phyloP scores from a whole-genome alignment of 805 yeast species.

The Saccharomycopsis sp. region DNA sequence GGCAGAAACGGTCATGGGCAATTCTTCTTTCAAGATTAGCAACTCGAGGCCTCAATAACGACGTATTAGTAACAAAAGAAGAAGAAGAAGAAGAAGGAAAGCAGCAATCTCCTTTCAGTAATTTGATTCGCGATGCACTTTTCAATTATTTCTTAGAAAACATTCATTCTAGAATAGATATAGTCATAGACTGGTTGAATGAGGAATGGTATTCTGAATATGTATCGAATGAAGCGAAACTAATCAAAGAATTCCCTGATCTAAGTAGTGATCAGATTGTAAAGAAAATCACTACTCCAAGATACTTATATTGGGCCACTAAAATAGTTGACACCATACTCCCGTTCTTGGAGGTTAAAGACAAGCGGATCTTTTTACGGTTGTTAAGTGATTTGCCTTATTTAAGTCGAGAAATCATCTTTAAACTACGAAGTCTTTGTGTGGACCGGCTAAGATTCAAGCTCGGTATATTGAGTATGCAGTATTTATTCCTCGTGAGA shows the following conservation, averaged over 20 bases:
- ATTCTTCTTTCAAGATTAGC: slow-evolving; percentile 68
- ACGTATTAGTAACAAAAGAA: slow-evolving; percentile 17
- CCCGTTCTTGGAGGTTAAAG: slow-evolving; percentile 77
- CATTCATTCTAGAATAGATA: slow-evolving; percentile 63
- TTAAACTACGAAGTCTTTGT: slow-evolving; percentile 65
- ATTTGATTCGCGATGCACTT: slow-evolving; percentile 60
- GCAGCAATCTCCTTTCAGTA: slow-evolving; percentile 33
- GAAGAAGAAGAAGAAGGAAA: slow-evolving; percentile 28
- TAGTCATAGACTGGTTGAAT: slow-evolving; percentile 85
- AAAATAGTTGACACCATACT: slow-evolving; percentile 70
- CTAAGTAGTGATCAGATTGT: slow-evolving; percentile 23
- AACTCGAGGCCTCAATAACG: slow-evolving; percentile 60
- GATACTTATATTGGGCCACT: slow-evolving; percentile 63
- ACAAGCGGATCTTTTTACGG: slow-evolving; percentile 74
- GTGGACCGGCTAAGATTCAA: slow-evolving; percentile 77
- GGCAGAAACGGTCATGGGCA: slow-evolving; percentile 73
- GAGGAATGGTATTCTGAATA: slow-evolving; percentile 85
- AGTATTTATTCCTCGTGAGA: slow-evolving; percentile 79
- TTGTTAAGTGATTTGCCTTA: slow-evolving; percentile 83
- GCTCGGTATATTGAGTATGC: slow-evolving; percentile 77
- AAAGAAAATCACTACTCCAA: slow-evolving; percentile 34
- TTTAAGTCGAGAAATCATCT: slow-evolving; percentile 54
- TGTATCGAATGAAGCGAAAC: slow-evolving; percentile 30
- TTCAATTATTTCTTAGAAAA: slow-evolving; percentile 68
- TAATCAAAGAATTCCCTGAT: slow-evolving; percentile 24